A percentile compares a stretch with the other conserved stretches of the same genome.
These are phyloP conservation scores for Corynespora cassiicola DNA, from an alignment of 2,329 filamentous ascomycete genomes.

Conservation along the genomic window DNA sequence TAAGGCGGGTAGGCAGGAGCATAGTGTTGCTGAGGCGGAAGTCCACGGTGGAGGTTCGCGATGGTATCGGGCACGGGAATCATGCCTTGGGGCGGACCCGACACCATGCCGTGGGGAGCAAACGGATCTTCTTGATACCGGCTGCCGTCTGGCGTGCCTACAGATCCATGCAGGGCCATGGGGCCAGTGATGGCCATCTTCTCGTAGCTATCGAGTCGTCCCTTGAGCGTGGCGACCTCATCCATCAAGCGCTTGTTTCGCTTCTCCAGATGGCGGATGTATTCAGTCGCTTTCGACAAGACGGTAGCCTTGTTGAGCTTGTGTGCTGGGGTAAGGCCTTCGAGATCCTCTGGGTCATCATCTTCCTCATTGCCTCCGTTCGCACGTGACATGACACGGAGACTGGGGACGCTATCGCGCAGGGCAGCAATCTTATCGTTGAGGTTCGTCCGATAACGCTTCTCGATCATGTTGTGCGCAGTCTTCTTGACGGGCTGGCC, in stretches of 20 bases:
- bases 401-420: constrained; percentile 87
- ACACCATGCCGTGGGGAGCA: constrained; percentile 30
- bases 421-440: constrained; percentile 97
- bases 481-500: constrained; percentile 78
- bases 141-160: constrained; percentile 42
- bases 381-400: constrained; percentile 77
- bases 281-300: constrained; percentile 93
- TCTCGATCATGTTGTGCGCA: constrained; percentile 98
- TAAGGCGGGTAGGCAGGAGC: constrained; percentile 44
- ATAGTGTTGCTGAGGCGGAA: constrained; percentile 45
- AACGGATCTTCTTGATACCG: constrained; percentile 48
- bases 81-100: constrained; percentile 46
- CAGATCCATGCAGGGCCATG: constrained; percentile 43
- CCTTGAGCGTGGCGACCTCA: constrained; percentile 81
- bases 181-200: constrained; percentile 71
- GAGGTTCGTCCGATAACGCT: constrained; percentile 92
- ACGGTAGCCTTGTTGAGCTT: constrained; percentile 99
- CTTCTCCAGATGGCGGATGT: constrained; percentile 92
- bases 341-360: constrained; percentile 81
- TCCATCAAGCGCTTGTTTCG: constrained; percentile 82
- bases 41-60: constrained; percentile 45
- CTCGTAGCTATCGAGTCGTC: constrained; percentile 67
- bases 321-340: constrained; percentile 75
- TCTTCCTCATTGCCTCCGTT: constrained; percentile 67
- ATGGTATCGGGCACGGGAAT: constrained; percentile 52